Evolutionary conservation across 2,329 filamentous ascomycete species (phyloP), one percentile per base, ranked within the genome.

Genomic region (Apiospora pterosperma): DNA sequence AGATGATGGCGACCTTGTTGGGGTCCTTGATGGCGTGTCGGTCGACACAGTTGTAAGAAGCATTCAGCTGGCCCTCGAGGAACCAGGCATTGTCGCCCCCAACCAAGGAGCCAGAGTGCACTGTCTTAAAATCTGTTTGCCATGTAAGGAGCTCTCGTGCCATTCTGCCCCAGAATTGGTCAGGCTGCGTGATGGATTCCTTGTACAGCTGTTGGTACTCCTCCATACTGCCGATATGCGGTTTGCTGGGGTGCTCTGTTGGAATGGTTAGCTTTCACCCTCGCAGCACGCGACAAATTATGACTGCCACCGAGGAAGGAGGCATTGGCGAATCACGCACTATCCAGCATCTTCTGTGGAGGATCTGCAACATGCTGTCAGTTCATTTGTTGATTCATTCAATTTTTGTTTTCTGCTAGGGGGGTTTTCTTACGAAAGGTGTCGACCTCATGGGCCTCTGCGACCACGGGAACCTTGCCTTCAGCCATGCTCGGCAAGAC

Each of bases 21-120:
- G 96, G 96, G 80, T 97, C 89, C 81, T 94, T 93, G 80, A 96
- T 87, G n/a, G 96, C 96, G 79, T 98, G 95, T 67, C 96, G 92
- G 76, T 99, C 96, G 69, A 99, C 90, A 75, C 93, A 97, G 84
- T 99, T 99, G 88, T 93, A 98, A 34, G 92, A 96, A 68, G 96
- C 96, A 75, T 99, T 99, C 75, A 99, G 84, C 73, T 90, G 88
- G 70, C 96, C 96, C 82, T 97, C 96, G 67, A 94, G 81, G 76
- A 98, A 99, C 95, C 96, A 99, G 68, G 93, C 92, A 75, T 86
- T 90, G 81, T 99, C 94, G 71, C 96, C 96, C 68, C 91, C 84
- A 62, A 78, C 78, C 64, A 99, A 87, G 36, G 88, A 89, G 67
- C 96, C 96, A 66, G 85, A 87, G 77, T 88, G 88, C 62, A 96